A percentile compares a stretch with the other conserved stretches of the same genome.
These are phyloP conservation scores for Termitomyces sp. DNA, from an alignment of 768 basidiomycete species.

Conservation along the genomic window DNA sequence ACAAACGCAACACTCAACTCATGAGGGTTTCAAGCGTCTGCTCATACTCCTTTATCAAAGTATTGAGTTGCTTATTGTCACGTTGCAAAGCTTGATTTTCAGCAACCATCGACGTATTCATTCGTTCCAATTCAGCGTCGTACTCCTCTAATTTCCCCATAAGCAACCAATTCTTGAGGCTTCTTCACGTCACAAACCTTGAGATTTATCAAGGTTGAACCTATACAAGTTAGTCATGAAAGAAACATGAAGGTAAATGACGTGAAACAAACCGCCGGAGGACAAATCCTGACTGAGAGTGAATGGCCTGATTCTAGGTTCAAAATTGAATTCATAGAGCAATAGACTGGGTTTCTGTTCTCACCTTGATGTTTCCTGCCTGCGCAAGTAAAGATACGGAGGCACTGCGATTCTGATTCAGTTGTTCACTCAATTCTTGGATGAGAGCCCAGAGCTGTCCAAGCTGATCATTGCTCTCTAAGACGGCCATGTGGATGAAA, in stretches of 20 bases:
- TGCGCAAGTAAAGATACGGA: constrained; percentile 69
- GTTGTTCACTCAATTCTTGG: constrained; percentile 76
- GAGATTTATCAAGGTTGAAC: constrained; percentile 84
- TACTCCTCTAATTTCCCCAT: constrained; percentile 69
- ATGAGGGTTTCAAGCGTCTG: constrained; percentile 93
- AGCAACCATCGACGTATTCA: constrained; percentile 69
- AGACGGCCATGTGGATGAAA: constrained; percentile 20
- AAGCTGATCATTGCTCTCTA: constrained; percentile 34
- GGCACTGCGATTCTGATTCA: constrained; percentile 70
- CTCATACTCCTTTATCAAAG: constrained; percentile 93
- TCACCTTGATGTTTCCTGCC: constrained; percentile 75
- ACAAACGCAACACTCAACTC: constrained; percentile 38
- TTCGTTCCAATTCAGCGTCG: constrained; percentile 81
- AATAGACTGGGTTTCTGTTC: constrained; percentile 4
- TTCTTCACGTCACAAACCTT: constrained; percentile 44
- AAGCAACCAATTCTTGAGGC: constrained; percentile 4
- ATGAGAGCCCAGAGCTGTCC: constrained; percentile 62
- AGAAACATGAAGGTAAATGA: background rate
- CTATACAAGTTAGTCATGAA: constrained; percentile 25
- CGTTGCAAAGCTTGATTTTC: constrained; percentile 86
- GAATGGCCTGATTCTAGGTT: constrained; percentile 73
- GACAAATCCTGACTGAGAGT: constrained; percentile 90
- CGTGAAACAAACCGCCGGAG: constrained; percentile 56
- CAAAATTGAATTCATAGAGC: background rate
- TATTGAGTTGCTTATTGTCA: constrained; percentile 93